Base-by-base conservation (phyloP, 768 basidiomycete species). In the Rhizopogon roseolus region DNA sequence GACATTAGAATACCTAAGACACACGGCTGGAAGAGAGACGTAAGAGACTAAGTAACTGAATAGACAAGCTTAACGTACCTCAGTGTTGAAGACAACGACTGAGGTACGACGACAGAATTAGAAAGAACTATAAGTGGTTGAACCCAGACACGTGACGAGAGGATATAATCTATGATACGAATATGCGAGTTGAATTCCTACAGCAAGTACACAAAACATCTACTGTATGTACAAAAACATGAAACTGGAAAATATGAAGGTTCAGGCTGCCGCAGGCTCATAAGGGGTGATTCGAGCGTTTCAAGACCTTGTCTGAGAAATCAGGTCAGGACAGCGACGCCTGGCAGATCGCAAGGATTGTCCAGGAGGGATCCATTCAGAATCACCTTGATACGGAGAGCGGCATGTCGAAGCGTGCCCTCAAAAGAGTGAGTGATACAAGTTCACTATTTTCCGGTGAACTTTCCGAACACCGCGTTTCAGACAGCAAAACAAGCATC, bases 161-260 rank as follows among this genome's bases (percentile, higher is more conserved):
- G n/a, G n/a, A n/a, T n/a, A n/a, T n/a, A n/a, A n/a, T n/a, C n/a
- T n/a, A n/a, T n/a, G n/a, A n/a, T n/a, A n/a, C n/a, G n/a, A n/a
- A n/a, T n/a, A n/a, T n/a, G n/a, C n/a, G n/a, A n/a, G n/a, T n/a
- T n/a, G n/a, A n/a, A n/a, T n/a, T n/a, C n/a, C n/a, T n/a, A n/a
- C n/a, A n/a, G n/a, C n/a, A n/a, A 53, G 67, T 78, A 13, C 90
- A 92, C 66, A 73, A 71, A 54, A 71, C 70, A 9, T 86, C 88
- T 34, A 81, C 78, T 68, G 90, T 81, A 77, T 69, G 83, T 79
- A 68, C 61, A 56, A 40, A 17, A 34, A 44, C 36, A 16, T 38
- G 6, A 16, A 39, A 40, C 40, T 27, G 19, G 27, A 56, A 22
- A 38, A 43, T 17, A 55, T 25, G 14, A 36, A 55, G 16, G 37